Percentiles rank a stretch among this genome's conserved stretches.
These are phyloP conservation scores for Abortiporus biennis DNA, from an alignment of 1,284 basidiomycete genomes.

Conservation along the genomic window DNA sequence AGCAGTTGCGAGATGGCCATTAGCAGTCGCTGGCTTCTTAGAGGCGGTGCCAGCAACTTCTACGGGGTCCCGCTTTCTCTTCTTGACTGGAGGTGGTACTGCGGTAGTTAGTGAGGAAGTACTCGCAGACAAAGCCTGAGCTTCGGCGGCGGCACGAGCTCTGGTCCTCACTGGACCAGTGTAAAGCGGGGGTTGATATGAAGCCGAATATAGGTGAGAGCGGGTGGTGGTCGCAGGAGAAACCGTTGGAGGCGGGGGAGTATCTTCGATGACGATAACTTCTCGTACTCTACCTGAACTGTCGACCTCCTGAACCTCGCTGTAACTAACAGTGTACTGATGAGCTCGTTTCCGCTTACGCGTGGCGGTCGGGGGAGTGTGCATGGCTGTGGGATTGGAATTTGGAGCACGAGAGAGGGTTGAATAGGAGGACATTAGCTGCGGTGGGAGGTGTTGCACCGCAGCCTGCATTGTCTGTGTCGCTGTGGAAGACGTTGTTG, in stretches of 20 bases:
- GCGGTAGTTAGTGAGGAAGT: slow-evolving; percentile 49
- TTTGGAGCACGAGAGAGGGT: slow-evolving; percentile 24
- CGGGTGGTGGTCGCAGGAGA: slow-evolving; percentile 62
- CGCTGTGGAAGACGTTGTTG: slow-evolving; percentile 32
- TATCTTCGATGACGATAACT: slow-evolving; percentile 85
- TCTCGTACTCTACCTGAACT: slow-evolving; percentile 67
- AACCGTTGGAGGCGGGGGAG: slow-evolving; percentile 70
- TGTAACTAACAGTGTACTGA: slow-evolving; percentile 75
- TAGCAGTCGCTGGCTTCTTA: slow-evolving; percentile 49
- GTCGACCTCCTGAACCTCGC: slow-evolving; percentile 80
- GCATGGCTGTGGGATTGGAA: slow-evolving; percentile 29
- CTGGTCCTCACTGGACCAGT: slow-evolving; percentile 71
- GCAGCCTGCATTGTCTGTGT: slow-evolving; percentile 58
- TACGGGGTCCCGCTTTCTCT: slow-evolving; percentile 66
- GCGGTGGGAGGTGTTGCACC: slow-evolving; percentile 52
- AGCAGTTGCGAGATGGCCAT: slow-evolving; percentile 39
- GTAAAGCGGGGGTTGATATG: slow-evolving; percentile 71
- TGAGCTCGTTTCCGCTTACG: slow-evolving; percentile 79
- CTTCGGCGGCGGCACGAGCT: slow-evolving; percentile 76
- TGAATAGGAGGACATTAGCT: slow-evolving; percentile 53
- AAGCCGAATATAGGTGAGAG: slow-evolving; percentile 63
- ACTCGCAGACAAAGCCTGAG: slow-evolving; percentile 62
- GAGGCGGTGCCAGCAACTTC: slow-evolving; percentile 57
- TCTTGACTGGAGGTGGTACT: slow-evolving; percentile 64
- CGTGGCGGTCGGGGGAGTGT: slow-evolving; percentile 57